Evolutionary conservation across 208 protist species (phyloP).

Genomic region (Sergeia podlipaevii): DNA sequence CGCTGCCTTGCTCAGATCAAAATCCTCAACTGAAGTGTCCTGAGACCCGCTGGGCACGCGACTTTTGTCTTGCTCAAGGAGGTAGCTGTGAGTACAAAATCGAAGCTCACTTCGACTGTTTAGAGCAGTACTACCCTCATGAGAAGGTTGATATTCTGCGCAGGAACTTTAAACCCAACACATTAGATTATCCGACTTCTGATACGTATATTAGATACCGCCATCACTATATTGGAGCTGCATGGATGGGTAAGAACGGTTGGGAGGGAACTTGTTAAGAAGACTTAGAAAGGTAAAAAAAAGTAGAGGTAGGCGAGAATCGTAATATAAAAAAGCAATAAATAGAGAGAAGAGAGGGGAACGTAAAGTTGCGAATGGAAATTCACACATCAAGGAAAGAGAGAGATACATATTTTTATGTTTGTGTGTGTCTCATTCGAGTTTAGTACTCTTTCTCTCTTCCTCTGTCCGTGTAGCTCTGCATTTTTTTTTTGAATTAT

Average conservation of each 20-base stretch:
- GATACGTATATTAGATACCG: conserved; percentile 84
- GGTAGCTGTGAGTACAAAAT: conserved; percentile 91
- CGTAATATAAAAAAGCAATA: neutral
- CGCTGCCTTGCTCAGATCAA: conserved; percentile 81
- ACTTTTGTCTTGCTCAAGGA: conserved; percentile 80
- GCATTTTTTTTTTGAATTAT: neutral
- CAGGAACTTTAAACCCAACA: conserved; percentile 81
- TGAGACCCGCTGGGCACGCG: conserved; percentile 79
- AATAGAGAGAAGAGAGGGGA: no score
- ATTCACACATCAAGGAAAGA: no score
- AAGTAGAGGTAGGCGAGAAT: neutral
- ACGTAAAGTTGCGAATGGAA: no score
- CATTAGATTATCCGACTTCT: conserved; percentile 80
- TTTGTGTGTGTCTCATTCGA: neutral
- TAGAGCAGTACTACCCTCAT: conserved; percentile 78
- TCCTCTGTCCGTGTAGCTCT: neutral
- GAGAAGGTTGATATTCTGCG: conserved; percentile 81
- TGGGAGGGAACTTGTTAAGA: conserved; percentile 72
- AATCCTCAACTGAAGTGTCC: conserved; percentile 71
- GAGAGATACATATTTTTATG: conserved; percentile 6
- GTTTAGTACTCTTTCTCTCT: neutral
- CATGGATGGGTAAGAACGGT: conserved; percentile 69
- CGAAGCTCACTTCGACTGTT: conserved; percentile 89
- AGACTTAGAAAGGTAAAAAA: neutral
- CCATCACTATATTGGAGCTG: conserved; percentile 71